Percentiles rank a stretch among this genome's conserved stretches.
These are phyloP conservation scores for Sclerotinia trifoliorum DNA, from an alignment of 2,329 filamentous ascomycete species.

Conservation along the genomic window DNA sequence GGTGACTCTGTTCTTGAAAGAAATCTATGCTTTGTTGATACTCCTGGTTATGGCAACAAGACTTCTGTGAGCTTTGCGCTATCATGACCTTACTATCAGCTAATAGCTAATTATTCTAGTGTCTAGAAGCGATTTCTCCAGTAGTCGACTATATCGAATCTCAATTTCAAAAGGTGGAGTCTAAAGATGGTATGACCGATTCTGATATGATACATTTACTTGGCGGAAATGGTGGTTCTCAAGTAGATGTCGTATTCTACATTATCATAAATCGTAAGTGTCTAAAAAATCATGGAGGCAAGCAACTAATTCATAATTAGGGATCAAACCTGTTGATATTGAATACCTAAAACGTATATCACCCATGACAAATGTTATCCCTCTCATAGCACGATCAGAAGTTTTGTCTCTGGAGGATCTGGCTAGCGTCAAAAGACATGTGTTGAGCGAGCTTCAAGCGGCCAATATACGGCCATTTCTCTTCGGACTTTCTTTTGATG, in stretches of 20 bases:
- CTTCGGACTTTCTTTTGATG: conserved; percentile 47
- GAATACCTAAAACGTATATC: conserved; percentile 70
- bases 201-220: conserved; percentile 74
- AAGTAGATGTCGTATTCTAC: conserved; percentile 85
- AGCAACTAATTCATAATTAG: conserved; percentile 41
- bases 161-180: conserved; percentile 62
- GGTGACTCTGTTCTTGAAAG: conserved; percentile 80
- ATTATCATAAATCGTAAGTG: conserved; percentile 68
- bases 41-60: conserved; percentile 60
- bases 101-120: conserved; percentile 43
- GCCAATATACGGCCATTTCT: conserved; percentile 64
- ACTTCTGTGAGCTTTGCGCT: conserved; percentile 48
- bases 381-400: conserved; percentile 77
- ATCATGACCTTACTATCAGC: conserved; percentile 31
- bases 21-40: conserved; percentile 93
- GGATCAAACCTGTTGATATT: conserved; percentile 62
- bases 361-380: conserved; percentile 77
- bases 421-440: conserved; percentile 56
- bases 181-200: conserved; percentile 62
- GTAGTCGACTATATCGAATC: conserved; percentile 72
- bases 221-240: conserved; percentile 76
- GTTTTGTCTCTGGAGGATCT: conserved; percentile 59
- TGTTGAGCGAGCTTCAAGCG: conserved; percentile 55
- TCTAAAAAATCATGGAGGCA: conserved; percentile 25
- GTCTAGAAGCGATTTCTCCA: conserved; percentile 56